Base-by-base conservation (phyloP, 2,329 filamentous ascomycete species). In the Microcyclospora pomicola region DNA sequence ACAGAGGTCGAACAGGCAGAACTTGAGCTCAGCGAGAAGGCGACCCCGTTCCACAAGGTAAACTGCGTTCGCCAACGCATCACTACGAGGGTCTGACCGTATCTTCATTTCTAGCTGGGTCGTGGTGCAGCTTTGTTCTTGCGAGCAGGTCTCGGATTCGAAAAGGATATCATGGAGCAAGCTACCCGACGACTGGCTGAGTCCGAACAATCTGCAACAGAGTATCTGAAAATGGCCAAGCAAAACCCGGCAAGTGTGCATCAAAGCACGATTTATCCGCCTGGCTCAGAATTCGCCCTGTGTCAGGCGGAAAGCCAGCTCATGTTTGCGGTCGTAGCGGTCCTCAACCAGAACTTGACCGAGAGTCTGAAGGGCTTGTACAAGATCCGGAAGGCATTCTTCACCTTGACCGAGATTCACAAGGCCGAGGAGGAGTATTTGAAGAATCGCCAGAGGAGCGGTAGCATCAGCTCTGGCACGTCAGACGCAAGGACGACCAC, bases 301-400 rank as follows among this genome's bases (percentile, higher is more conserved):
- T 82, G 85, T 42, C 75, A 85, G 42, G 83, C 86, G 4, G 78
- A 95, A 63, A 75, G 84, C 2, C 84, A 94, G 59, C 68, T 95
- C 45, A 93, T 95, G 80, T 73, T 75, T 40, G 87, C 87, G 0
- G 80, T 98, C 1, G 77, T 95, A 1, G 84, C 77, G 0, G 83
- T 96, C 12, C 65, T 96, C 50, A 92, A 92, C 48, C 91, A 96
- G 64, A 94, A 82, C 55, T 63, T 96, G 50, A 88, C 87, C 0
- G 91, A 96, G 58, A 85, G 78, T n/a, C 74, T 96, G 58, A 85
- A 80, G 60, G 85, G 85, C 5, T 96, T 96, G 53, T 92, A 93
- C 56, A 93, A 91, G 60, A 62, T 96, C 49, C 72, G 88, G 44
- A 94, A 92, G 57, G 88, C 88, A 0, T 96, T 82, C 52, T 65